Evolutionary conservation across 2,329 filamentous ascomycete genomes (phyloP).

Genomic region (Neocucurbitaria cava): DNA sequence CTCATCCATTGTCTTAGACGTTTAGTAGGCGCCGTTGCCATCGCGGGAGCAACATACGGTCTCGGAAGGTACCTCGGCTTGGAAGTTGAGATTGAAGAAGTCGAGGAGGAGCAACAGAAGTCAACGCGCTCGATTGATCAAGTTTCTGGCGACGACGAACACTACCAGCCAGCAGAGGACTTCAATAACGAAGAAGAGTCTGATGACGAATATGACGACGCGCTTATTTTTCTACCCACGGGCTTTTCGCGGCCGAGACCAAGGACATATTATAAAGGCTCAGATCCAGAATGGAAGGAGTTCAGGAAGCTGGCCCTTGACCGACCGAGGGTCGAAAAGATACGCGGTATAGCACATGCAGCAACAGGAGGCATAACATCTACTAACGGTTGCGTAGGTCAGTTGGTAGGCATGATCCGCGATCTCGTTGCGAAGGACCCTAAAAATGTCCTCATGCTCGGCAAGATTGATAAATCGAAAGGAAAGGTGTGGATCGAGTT

Average conservation of each 20-base stretch:
- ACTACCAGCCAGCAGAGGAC: slow-evolving; percentile 36
- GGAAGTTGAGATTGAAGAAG: slow-evolving; percentile 31
- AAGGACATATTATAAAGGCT: slow-evolving; percentile 55
- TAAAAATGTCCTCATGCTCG: slow-evolving; percentile 38
- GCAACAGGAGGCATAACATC: neutral
- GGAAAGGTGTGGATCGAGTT: slow-evolving; percentile 58
- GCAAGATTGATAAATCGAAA: slow-evolving; percentile 48
- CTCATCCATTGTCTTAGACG: slow-evolving; percentile 29
- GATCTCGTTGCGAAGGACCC: slow-evolving; percentile 38
- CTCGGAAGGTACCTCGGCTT: slow-evolving; percentile 32
- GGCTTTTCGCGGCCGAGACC: slow-evolving; percentile 52
- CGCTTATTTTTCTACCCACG: slow-evolving; percentile 56
- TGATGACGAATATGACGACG: slow-evolving; percentile 40
- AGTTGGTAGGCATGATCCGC: slow-evolving; percentile 49
- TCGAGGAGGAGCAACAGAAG: slow-evolving; percentile 12
- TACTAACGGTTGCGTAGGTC: slow-evolving; percentile 28
- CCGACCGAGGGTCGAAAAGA: slow-evolving; percentile 45
- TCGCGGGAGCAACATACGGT: slow-evolving; percentile 25
- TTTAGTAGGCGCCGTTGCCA: slow-evolving; percentile 29
- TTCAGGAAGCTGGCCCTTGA: slow-evolving; percentile 57
- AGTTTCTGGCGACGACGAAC: slow-evolving; percentile 25
- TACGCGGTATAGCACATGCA: slow-evolving; percentile 40
- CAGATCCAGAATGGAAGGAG: slow-evolving; percentile 62
- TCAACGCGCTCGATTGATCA: slow-evolving; percentile 14
- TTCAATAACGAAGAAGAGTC: slow-evolving; percentile 42